Percentiles rank a stretch among this genome's conserved stretches.
Conservation (phyloP, 1,284 basidiomycete species). For the Dichomitus squalens region DNA sequence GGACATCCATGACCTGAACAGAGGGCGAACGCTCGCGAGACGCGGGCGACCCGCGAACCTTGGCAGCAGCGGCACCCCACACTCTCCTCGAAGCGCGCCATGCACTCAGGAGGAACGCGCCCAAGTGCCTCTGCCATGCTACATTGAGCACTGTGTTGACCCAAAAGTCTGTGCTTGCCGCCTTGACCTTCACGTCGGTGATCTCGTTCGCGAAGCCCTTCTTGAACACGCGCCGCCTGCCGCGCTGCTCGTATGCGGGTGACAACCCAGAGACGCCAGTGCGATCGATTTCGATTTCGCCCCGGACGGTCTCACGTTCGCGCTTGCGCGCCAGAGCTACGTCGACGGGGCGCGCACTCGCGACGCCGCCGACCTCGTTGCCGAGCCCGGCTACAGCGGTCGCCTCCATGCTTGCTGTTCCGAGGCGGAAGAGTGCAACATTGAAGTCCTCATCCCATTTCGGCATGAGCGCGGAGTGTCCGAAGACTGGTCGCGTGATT, state of each 20-base stretch:
- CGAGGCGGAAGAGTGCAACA: conserved; percentile 66
- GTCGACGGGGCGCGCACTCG: conserved; percentile 29
- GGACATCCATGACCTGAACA: not conserved
- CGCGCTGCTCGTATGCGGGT: conserved; percentile 29
- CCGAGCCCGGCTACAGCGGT: conserved; percentile 70
- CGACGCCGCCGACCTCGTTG: conserved; percentile 67
- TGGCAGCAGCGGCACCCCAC: conserved; percentile 31
- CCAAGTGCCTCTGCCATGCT: conserved; percentile 51
- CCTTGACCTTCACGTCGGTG: conserved; percentile 37
- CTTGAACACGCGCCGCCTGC: conserved; percentile 21
- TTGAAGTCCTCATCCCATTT: conserved; percentile 74
- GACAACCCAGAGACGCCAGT: conserved; percentile 42
- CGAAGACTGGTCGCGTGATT: conserved; percentile 49
- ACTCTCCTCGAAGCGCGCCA: conserved; percentile 43
- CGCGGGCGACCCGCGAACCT: conserved; percentile 22
- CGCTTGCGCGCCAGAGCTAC: conserved; percentile 24
- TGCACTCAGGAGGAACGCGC: conserved; percentile 36
- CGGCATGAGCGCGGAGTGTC: conserved; percentile 47
- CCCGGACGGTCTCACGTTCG: conserved; percentile 27
- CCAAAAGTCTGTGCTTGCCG: conserved; percentile 41
- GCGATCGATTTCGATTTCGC: conserved; percentile 46
- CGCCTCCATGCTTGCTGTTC: conserved; percentile 73
- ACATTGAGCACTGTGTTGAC: conserved; percentile 37
- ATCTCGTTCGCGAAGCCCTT: conserved; percentile 43
- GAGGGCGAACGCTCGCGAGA: conserved; percentile 11